phyloP scores from a whole-genome alignment of 208 protist genomes.

The Borovskyia barvae region DNA sequence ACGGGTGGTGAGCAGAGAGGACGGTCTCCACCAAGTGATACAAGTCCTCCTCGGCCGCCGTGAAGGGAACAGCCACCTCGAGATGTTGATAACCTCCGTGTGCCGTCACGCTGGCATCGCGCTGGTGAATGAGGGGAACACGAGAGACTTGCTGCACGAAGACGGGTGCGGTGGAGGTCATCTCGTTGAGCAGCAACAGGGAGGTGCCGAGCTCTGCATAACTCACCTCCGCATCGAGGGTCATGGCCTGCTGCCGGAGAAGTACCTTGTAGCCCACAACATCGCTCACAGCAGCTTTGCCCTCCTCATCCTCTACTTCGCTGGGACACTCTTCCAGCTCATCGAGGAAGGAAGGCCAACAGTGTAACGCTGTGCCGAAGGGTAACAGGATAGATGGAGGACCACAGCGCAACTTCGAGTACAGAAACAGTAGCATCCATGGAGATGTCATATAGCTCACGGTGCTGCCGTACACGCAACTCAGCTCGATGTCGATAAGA shows the following conservation, averaged over 20 bases:
- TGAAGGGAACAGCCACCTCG: constrained; percentile 51
- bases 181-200: constrained; percentile 69
- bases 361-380: constrained; percentile 53
- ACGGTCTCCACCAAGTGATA: constrained; percentile 11
- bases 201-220: constrained; percentile 62
- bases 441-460: constrained; percentile 78
- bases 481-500: constrained; percentile 73
- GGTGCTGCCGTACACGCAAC: constrained; percentile 75
- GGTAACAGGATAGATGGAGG: constrained; percentile 70
- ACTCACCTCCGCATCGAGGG: constrained; percentile 70
- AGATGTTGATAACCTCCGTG: constrained; percentile 20
- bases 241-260: constrained; percentile 66
- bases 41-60: constrained; percentile 34
- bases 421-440: constrained; percentile 80
- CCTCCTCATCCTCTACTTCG: background rate
- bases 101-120: constrained; percentile 25
- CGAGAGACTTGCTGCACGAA: constrained; percentile 68
- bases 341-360: constrained; percentile 55
- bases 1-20: constrained; percentile 8
- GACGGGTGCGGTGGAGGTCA: constrained; percentile 62
- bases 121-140: constrained; percentile 31
- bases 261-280: constrained; percentile 38
- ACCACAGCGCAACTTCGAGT: constrained; percentile 42
- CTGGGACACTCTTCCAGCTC: constrained; percentile 25
- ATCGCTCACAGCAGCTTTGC: background rate